A percentile compares a stretch with the other conserved stretches of the same genome.
These are phyloP conservation scores for Calonectria hongkongensis DNA, from an alignment of 2,329 filamentous ascomycete species.

Conservation along the genomic window DNA sequence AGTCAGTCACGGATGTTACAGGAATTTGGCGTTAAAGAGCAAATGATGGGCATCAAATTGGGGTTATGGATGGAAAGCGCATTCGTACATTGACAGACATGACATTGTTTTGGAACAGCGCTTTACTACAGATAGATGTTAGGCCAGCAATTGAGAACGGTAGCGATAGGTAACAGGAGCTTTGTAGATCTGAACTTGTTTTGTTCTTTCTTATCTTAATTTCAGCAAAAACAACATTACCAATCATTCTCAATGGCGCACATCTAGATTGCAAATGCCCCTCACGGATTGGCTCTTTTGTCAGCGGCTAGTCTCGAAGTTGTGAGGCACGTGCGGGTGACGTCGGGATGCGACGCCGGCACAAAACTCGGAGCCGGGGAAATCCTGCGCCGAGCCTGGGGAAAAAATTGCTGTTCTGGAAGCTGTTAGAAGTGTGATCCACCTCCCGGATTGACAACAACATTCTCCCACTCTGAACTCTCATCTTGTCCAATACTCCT, in stretches of 20 bases:
- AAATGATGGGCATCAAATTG: conserved; percentile 39
- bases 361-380: conserved; percentile 57
- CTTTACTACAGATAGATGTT: conserved; percentile 51
- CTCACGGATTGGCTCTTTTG: conserved; percentile 28
- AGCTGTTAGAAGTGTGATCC: conserved; percentile 63
- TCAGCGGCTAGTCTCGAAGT: not conserved
- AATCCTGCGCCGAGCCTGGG: conserved; percentile 57
- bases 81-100: conserved; percentile 43
- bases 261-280: conserved; percentile 30
- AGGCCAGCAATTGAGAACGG: conserved; percentile 47
- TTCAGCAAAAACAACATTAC: conserved; percentile 5
- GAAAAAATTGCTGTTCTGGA: conserved; percentile 65
- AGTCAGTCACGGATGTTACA: conserved; percentile 17
- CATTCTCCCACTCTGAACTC: conserved; percentile 42
- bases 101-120: conserved; percentile 40
- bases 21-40: conserved; percentile 52
- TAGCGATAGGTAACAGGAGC: conserved; percentile 41
- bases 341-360: conserved; percentile 40
- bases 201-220: not conserved
- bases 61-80: conserved; percentile 42
- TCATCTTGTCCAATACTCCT: conserved; percentile 42
- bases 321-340: conserved; percentile 42
- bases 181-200: conserved; percentile 20
- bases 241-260: conserved; percentile 5
- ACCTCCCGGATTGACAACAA: conserved; percentile 51